These are phyloP conservation scores for Colletotrichum coccodes DNA, from an alignment of 2,329 filamentous ascomycete genomes.

Conservation along the genomic window DNA sequence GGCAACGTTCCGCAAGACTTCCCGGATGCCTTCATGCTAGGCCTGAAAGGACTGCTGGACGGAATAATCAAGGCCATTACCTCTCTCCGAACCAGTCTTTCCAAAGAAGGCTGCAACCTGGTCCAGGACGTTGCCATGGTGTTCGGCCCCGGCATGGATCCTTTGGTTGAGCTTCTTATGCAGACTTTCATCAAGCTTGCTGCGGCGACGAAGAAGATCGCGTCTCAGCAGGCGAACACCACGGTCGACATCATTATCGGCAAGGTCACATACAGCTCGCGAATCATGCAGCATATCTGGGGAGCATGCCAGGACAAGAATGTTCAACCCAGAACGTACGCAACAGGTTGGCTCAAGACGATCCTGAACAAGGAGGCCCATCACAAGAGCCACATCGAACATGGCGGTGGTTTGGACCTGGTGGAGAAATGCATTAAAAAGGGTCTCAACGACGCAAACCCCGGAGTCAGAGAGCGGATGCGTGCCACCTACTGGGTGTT, in stretches of 20 bases:
- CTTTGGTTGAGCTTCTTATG: slow-evolving; percentile 89
- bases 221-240: slow-evolving; percentile 82
- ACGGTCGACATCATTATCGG: slow-evolving; percentile 85
- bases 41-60: slow-evolving; percentile 81
- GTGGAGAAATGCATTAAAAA: slow-evolving; percentile 91
- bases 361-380: slow-evolving; percentile 80
- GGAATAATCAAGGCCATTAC: slow-evolving; percentile 87
- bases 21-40: slow-evolving; percentile 73
- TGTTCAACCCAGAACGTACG: slow-evolving; percentile 83
- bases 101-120: slow-evolving; percentile 84
- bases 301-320: slow-evolving; percentile 92
- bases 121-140: slow-evolving; percentile 85
- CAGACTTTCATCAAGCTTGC: slow-evolving; percentile 91
- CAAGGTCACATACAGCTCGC: slow-evolving; percentile 80
- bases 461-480: slow-evolving; percentile 87
- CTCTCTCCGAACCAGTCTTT: slow-evolving; percentile 89
- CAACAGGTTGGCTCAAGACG: slow-evolving; percentile 85
- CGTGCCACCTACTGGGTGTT: slow-evolving; percentile 90
- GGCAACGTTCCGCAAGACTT: slow-evolving; percentile 88
- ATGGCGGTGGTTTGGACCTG: slow-evolving; percentile 82
- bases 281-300: slow-evolving; percentile 88
- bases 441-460: slow-evolving; percentile 89
- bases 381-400: slow-evolving; percentile 86
- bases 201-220: slow-evolving; percentile 91
- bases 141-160: slow-evolving; percentile 82